These are phyloP conservation scores for Candida tropicalis DNA, from an alignment of 1,139 yeast genomes.

Conservation along the genomic window DNA sequence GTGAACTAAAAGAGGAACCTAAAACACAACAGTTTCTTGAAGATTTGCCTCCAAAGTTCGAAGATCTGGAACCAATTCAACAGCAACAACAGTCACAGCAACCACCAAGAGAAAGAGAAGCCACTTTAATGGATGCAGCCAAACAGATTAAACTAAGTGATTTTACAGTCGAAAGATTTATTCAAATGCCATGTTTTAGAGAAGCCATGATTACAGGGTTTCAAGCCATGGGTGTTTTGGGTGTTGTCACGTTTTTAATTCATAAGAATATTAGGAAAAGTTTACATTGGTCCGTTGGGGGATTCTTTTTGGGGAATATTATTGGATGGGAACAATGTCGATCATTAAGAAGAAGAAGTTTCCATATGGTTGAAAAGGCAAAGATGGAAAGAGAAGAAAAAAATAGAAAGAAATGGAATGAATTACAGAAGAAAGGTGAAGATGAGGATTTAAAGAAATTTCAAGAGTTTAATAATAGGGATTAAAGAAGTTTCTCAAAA, in stretches of 20 bases:
- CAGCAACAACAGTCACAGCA: constrained; percentile 6
- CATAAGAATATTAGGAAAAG: constrained; percentile 66
- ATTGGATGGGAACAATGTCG: constrained; percentile 96
- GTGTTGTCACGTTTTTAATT: constrained; percentile 69
- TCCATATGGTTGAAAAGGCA: constrained; percentile 64
- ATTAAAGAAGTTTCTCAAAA: constrained; percentile 8
- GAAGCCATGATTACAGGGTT: constrained; percentile 88
- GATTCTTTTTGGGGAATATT: constrained; percentile 75
- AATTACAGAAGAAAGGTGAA: constrained; percentile 19
- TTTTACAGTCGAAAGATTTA: constrained; percentile 56
- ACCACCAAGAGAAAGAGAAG: constrained; percentile 16
- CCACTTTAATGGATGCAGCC: constrained; percentile 36
- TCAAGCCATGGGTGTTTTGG: constrained; percentile 79
- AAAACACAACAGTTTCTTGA: constrained; percentile 27
- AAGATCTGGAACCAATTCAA: constrained; percentile 28
- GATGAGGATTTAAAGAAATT: constrained; percentile 33
- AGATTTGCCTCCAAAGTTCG: constrained; percentile 51
- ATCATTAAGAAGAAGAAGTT: constrained; percentile 62
- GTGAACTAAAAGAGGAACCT: constrained; percentile 21
- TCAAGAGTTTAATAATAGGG: constrained; percentile 23
- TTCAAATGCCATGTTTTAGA: constrained; percentile 83
- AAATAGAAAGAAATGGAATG: constrained; percentile 30
- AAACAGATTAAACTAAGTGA: constrained; percentile 44
- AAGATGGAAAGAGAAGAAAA: constrained; percentile 50
- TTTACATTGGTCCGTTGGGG: constrained; percentile 82